Percentiles rank a stretch among this genome's conserved stretches.
Evolutionary conservation across 768 basidiomycete genomes (phyloP).

Genomic region (Tylopilus plumbeoviolaceoides): DNA sequence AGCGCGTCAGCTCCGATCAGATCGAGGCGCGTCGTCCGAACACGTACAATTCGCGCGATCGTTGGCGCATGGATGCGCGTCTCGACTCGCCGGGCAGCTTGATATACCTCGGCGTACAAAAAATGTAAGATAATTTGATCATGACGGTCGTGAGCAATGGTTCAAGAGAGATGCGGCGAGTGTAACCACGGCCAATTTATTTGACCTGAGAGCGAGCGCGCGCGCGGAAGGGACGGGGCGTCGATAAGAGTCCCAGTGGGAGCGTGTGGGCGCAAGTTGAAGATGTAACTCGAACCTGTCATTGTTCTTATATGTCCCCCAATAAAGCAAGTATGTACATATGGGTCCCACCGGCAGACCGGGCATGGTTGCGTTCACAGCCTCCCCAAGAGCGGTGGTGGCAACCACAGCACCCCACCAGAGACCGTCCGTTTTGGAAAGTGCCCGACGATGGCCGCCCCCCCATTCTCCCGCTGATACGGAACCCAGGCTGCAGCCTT

Average conservation of each 20-base stretch:
- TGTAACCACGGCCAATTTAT: neutral
- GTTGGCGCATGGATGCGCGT: conserved; percentile 20
- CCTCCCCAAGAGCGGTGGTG: no score
- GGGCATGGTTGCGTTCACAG: no score
- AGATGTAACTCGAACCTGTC: neutral
- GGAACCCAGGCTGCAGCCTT: no score
- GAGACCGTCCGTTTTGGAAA: neutral
- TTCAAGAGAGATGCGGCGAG: neutral
- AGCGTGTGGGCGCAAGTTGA: conserved; percentile 7
- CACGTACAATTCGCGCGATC: conserved; percentile 25
- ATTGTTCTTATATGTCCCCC: neutral
- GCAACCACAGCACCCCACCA: no score
- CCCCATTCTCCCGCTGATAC: no score
- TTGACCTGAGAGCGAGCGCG: neutral
- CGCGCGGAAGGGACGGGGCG: neutral
- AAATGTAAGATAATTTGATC: conserved; percentile 49
- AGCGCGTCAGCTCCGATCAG: conserved; percentile 2
- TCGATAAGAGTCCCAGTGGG: neutral
- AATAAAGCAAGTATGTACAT: no score
- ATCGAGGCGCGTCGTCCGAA: neutral
- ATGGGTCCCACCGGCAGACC: neutral
- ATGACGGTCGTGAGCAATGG: conserved; percentile 4
- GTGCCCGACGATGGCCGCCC: neutral
- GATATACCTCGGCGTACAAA: conserved; percentile 50
- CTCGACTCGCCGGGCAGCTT: conserved; percentile 44